phyloP scores from a whole-genome alignment of 495 filamentous ascomycete genomes.

The Xylaria flabelliformis region DNA sequence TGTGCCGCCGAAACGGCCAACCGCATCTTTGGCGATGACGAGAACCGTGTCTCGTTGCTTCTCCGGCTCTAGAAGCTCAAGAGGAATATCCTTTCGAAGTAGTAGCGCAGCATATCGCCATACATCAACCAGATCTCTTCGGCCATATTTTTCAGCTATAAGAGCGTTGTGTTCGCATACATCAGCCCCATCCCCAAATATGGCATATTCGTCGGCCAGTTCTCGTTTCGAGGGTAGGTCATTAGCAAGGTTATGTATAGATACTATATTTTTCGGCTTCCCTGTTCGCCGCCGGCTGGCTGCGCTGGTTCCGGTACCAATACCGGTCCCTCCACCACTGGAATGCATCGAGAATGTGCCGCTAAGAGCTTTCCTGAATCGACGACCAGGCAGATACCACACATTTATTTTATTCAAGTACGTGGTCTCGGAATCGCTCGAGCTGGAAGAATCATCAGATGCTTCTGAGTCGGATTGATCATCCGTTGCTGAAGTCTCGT shows the following conservation, averaged over 20 bases:
- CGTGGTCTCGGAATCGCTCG: constrained; percentile 74
- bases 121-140: constrained; percentile 75
- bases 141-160: constrained; percentile 76
- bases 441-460: constrained; percentile 67
- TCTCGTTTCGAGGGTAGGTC: constrained; percentile 76
- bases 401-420: constrained; percentile 59
- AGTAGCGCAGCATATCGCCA: constrained; percentile 84
- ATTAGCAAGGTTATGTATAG: constrained; percentile 70
- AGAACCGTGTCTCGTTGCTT: constrained; percentile 62
- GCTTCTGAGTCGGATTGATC: constrained; percentile 64
- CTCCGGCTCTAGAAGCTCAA: constrained; percentile 61
- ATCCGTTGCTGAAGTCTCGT: constrained; percentile 59
- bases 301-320: constrained; percentile 59
- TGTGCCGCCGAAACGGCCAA: constrained; percentile 49
- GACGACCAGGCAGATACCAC: constrained; percentile 53
- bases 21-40: constrained; percentile 64
- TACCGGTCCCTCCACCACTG: constrained; percentile 58
- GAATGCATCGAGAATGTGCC: constrained; percentile 56
- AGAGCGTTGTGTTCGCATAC: constrained; percentile 83
- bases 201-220: constrained; percentile 77
- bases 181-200: constrained; percentile 79
- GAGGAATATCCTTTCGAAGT: constrained; percentile 73
- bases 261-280: constrained; percentile 63
- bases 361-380: constrained; percentile 53
- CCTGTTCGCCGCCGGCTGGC: constrained; percentile 49